Evolutionary conservation across 495 filamentous ascomycete genomes (phyloP), one percentile per base, ranked within the genome.

Genomic region (Xylaria nigripes): DNA sequence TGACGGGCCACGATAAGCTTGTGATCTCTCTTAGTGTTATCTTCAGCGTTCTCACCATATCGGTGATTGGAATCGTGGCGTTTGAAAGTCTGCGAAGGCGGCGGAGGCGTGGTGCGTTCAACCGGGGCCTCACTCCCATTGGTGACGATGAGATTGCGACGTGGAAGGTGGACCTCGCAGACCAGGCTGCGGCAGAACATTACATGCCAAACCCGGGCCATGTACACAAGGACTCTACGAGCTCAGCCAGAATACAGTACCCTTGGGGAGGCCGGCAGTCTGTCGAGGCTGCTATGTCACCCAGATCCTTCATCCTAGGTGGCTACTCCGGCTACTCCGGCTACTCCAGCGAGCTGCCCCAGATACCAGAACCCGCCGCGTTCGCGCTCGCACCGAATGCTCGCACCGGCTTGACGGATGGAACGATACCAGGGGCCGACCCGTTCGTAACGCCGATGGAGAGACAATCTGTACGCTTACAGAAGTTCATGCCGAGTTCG

Each of bases 121-220:
- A 65, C 3, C 64, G 75, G 43, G 72, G 71, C 36, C 68, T 76
- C 32, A 70, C 75, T 0, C 75, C 75, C 9, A 75, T 78, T 56
- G 75, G 73, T 45, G 75, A 78, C 53, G 75, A 78, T 30, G 75
- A 78, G 57, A 78, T 78, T 45, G 75, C 70, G 40, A 73, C 71
- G 18, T 78, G 75, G 75, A 78, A 76, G 44, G 59, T 64, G 10
- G 60, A 54, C 50, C 49, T 60, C 27, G 40, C 58, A 23, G 45
- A 45, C 15, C 64, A 62, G 61, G 60, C 45, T n/a, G n/a, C 32
- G 49, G 57, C 40, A 55, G 61, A 60, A 19, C 48, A 45, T 32
- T 61, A 56, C 34, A 61, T 59, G 21, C 51, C 47, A 51, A 57
- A 55, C 2, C 50, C 60, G 10, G 59, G 56, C 13, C 70, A 72